A percentile compares a stretch with the other conserved stretches of the same genome.
Conservation (phyloP, 257 asterid genomes). For the Parsonsia alboflavescens region DNA sequence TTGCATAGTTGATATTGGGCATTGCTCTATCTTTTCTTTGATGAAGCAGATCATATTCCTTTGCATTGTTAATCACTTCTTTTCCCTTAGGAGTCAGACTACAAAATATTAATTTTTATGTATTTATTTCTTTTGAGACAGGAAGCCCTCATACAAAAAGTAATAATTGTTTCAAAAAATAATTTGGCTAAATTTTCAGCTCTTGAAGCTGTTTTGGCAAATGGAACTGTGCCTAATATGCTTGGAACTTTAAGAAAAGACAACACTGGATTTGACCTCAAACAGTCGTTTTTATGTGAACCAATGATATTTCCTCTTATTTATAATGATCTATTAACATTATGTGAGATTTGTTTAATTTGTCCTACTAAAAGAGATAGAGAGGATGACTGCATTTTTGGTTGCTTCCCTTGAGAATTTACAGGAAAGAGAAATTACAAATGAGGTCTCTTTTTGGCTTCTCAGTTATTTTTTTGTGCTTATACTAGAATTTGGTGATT, state of each 20-base stretch:
- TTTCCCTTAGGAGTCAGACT: neutral
- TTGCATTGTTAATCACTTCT: neutral
- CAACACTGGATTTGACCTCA: constrained; percentile 96
- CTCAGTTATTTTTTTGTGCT: too few relatives aligned
- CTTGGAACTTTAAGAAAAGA: constrained; percentile 93
- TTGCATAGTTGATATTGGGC: neutral
- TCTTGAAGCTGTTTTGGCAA: constrained; percentile 91
- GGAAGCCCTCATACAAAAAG: neutral
- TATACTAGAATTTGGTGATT: too few relatives aligned
- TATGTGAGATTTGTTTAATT: constrained; percentile 6
- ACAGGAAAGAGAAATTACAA: too few relatives aligned
- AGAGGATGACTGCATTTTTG: too few relatives aligned
- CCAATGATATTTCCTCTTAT: constrained; percentile 9
- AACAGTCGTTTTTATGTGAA: constrained; percentile 91
- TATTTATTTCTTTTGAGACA: too few relatives aligned
- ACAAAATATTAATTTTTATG: neutral
- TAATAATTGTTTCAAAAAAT: neutral
- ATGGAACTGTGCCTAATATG: constrained; percentile 94
- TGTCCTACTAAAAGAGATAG: too few relatives aligned
- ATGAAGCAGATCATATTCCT: neutral
- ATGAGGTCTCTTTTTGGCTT: too few relatives aligned
- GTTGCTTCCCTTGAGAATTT: too few relatives aligned
- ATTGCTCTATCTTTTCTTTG: neutral
- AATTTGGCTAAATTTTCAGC: constrained; percentile 44
- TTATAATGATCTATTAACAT: neutral